These are phyloP conservation scores for Agaricus bisporus DNA, from an alignment of 768 basidiomycete genomes.

Conservation along the genomic window DNA sequence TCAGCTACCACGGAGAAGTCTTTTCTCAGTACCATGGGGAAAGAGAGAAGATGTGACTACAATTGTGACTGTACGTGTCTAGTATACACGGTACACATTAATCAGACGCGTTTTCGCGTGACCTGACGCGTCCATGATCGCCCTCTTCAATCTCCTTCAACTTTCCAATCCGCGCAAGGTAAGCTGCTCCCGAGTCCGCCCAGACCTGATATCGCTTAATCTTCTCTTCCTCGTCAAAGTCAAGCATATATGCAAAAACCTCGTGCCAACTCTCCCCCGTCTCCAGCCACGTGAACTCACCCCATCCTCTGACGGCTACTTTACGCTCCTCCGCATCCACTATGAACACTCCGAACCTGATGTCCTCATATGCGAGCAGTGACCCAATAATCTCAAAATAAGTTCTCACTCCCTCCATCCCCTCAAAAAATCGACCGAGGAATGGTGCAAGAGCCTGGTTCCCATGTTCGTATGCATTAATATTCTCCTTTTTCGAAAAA, in stretches of 20 bases:
- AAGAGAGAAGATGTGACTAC: constrained; percentile 5
- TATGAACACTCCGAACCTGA: constrained; percentile 49
- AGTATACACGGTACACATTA: constrained; percentile 3
- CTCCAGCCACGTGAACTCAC: constrained; percentile 49
- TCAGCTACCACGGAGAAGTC: constrained; percentile 32
- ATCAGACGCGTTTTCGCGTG: constrained; percentile 8
- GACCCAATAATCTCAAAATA: constrained; percentile 47
- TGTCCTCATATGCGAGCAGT: constrained; percentile 42
- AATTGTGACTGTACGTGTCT: constrained; percentile 7
- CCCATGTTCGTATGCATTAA: constrained; percentile 50
- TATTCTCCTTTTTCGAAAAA: constrained; percentile 41
- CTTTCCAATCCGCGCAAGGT: constrained; percentile 49
- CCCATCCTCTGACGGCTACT: constrained; percentile 50
- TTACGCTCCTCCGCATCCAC: constrained; percentile 44
- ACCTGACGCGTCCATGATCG: constrained; percentile 1
- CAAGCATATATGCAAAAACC: constrained; percentile 52
- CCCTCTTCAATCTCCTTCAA: constrained; percentile 21
- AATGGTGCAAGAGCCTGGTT: constrained; percentile 52
- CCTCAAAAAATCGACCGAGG: constrained; percentile 44
- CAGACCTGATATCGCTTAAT: constrained; percentile 60
- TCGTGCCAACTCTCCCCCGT: constrained; percentile 56
- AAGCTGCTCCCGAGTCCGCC: constrained; percentile 63
- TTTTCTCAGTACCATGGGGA: constrained; percentile 27
- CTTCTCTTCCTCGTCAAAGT: constrained; percentile 52
- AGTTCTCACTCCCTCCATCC: constrained; percentile 31